Evolutionary conservation across 371 early-diverging fungal species (phyloP), one percentile per base, ranked within the genome.

Genomic region (Funneliformis caledonium): DNA sequence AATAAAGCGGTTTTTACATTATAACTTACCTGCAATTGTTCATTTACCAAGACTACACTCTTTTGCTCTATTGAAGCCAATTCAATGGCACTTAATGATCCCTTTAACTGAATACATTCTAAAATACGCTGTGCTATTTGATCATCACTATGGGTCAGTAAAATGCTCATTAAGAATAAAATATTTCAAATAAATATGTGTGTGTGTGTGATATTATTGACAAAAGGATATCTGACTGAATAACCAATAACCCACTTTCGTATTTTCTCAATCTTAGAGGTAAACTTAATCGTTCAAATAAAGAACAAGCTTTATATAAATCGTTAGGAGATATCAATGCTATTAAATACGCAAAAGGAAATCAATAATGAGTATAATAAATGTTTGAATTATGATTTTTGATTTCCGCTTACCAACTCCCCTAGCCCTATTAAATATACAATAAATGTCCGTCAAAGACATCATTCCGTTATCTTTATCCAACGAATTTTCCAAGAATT

Each of bases 341-440:
- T 92, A 83, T 42, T 50, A 2, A 69, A 19, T 16, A 50, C 1
- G 2, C 42, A 68, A 42, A 43, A 26, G 59, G 14, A 26, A 79
- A 12, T 33, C 16, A n/a, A 69, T 48, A 69, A 33, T 52, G 14
- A 43, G n/a, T 26, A 52, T 52, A 16, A 52, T 2, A 14, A 52
- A 16, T 52, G 4, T 47, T 14, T 56, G 33, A 50, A 74, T 31
- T 22, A 72, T n/a, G 16, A 16, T 6, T 10, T 64, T 31, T 26
- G 45, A 5, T 43, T 8, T 74, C 2, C 68, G 85, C 91, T 72
- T 89, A 93, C 93, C 93, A 76, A 90, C 93, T 31, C 96, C 96
- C 60, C 97, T 91, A 2, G 96, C 97, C 8, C 96, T 92, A 84
- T 97, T 97, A 82, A 95, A 96, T 50, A 97, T 82, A 84, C 97